Evolutionary conservation across 306 rosid genomes (phyloP), one percentile per base, ranked within the genome.

Genomic region (Quercus parvula): DNA sequence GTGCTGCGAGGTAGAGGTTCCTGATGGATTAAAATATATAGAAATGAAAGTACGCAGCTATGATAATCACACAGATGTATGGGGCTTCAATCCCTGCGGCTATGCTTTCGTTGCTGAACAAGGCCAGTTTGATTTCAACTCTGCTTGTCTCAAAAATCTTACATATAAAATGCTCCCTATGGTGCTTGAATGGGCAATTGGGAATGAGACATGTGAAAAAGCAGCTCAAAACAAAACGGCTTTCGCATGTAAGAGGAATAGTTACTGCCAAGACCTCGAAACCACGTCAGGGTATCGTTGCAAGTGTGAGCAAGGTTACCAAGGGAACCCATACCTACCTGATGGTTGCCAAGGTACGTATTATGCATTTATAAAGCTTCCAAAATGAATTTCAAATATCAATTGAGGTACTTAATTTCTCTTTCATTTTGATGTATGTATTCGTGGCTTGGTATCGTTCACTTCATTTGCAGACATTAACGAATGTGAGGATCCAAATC

Each of bases 1-100:
- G 5, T 88, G 91, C 55, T 87, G 92, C 71, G 73, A 84, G 70
- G 55, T 80, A 19, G n/a, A 30, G 1, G 52, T 89, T 22, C 86
- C 90, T 61, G 0, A 8, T 82, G 3, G 31, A 4, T n/a, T 17
- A 56, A 5, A 35, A 35, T 35, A 0, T 5, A 56, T 1, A 6
- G 0, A 3, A n/a, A 18, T 56, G 1, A 8, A 22, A 0, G 3
- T 17, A 66, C 62, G 10, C 0, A 64, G 78, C 66, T 46, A 5
- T 2, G 0, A 1, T 0, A 66, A 82, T 62, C 79, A 77, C 63
- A 13, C 5, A 0, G 0, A 0, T 0, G 82, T 85, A 0, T 6
- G 22, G 15, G 22, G 3, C 9, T 79, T 82, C 73, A 80, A 78
- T 76, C 85, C 81, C 0, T 91, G 94, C 41, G 82, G 87, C 22